Conservation (phyloP, 2,329 filamentous ascomycete genomes). For the Coniochaeta hoffmannii region DNA sequence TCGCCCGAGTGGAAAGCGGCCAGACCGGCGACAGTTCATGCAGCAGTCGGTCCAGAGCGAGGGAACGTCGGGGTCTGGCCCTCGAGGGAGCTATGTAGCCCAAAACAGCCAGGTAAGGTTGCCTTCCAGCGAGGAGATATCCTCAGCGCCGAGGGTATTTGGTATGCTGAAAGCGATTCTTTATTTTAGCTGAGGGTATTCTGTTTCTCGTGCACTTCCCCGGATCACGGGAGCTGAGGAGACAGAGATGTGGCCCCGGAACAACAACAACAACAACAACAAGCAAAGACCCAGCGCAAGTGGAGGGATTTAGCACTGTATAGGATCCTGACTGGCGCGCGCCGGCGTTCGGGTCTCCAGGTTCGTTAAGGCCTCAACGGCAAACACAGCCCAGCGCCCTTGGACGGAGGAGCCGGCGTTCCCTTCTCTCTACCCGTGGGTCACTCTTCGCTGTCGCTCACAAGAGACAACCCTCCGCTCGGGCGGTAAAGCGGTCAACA, state of each 20-base stretch:
- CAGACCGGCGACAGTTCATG: neutral
- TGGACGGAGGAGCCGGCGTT: neutral
- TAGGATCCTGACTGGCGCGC: neutral
- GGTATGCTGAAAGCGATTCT: neutral
- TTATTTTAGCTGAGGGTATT: neutral
- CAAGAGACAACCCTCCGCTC: no score
- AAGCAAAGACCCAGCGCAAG: no score
- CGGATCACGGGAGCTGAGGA: neutral
- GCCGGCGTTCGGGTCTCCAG: neutral
- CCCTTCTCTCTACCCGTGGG: no score
- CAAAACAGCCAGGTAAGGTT: neutral
- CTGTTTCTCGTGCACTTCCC: neutral
- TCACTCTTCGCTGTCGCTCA: no score
- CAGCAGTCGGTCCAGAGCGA: neutral
- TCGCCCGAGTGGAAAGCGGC: neutral
- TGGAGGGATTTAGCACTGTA: neutral
- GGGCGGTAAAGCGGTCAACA: neutral
- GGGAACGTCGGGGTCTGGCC: neutral
- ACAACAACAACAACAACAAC: neutral
- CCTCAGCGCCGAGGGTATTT: neutral
- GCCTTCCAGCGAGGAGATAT: neutral
- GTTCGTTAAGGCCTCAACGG: neutral
- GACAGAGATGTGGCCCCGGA: neutral
- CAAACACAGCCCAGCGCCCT: neutral
- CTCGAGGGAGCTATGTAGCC: neutral